Percentiles rank a stretch among this genome's conserved stretches.
Conservation (phyloP, 2,329 filamentous ascomycete genomes). For the Sclerotinia glacialis region DNA sequence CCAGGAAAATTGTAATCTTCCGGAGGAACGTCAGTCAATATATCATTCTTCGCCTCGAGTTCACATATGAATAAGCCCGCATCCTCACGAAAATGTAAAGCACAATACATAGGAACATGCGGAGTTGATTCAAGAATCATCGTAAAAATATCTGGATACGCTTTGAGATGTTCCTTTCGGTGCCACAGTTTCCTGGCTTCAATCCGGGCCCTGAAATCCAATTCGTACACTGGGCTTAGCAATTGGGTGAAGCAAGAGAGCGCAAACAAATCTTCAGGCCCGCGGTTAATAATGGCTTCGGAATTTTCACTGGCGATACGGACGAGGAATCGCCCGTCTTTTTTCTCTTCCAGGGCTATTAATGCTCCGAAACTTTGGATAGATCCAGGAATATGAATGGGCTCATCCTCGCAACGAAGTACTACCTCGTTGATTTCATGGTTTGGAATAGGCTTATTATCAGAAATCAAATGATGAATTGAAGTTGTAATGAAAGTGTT, state of each 20-base stretch:
- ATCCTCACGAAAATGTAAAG: constrained; percentile 53
- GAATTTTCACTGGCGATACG: constrained; percentile 82
- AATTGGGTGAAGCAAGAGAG: constrained; percentile 80
- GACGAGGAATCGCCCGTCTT: constrained; percentile 64
- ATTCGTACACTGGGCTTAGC: constrained; percentile 68
- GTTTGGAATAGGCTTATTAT: not conserved
- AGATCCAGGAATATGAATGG: constrained; percentile 63
- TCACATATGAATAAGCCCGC: constrained; percentile 78
- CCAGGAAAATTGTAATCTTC: constrained; percentile 58
- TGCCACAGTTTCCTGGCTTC: constrained; percentile 12
- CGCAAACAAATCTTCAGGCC: constrained; percentile 70
- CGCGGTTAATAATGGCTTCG: constrained; percentile 68
- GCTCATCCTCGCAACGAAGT: constrained; percentile 77
- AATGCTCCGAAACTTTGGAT: constrained; percentile 76
- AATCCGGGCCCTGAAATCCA: constrained; percentile 13
- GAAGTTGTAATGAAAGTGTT: constrained; percentile 5
- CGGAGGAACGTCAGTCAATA: constrained; percentile 64
- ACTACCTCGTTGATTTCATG: not conserved
- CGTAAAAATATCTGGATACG: constrained; percentile 82
- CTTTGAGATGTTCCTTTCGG: constrained; percentile 57
- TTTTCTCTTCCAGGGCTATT: constrained; percentile 70
- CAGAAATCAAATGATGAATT: constrained; percentile 9
- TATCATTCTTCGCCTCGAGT: constrained; percentile 81
- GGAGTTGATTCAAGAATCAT: constrained; percentile 47
- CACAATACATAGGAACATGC: constrained; percentile 10